Evolutionary conservation across 371 early-diverging fungal species (phyloP), one percentile per base, ranked within the genome.

Genomic region (Mucor saturninus): DNA sequence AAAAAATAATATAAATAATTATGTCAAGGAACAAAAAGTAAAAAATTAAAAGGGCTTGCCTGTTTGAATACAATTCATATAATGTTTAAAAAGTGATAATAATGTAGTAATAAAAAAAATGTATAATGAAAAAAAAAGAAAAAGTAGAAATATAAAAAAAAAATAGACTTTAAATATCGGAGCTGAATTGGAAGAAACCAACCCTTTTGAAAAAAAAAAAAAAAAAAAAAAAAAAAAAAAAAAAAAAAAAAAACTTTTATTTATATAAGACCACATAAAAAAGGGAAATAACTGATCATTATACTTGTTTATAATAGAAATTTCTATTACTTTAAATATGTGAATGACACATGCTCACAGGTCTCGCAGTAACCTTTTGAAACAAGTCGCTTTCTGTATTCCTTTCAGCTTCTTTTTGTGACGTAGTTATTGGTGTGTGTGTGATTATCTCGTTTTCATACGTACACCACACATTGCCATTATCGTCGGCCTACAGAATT

Each of bases 51-150:
- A 35, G 4, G 40, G 6, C 50, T 43, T 52, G 38, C 61, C 61
- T 61, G 52, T 43, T 42, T 61, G 45, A 15, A 61, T 43, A 32
- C 43, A 61, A 35, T 61, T 54, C 61, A 61, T 61, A 40, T 30
- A 40, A 40, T 49, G 40, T 40, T 38, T 38, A 38, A 21, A 49
- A 15, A 50, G 39, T 37, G 38, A 26, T 26, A 46, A 15, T 13
- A 29, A 59, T 21, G 40, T 26, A 42, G 39, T 29, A 21, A 28
- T 39, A 50, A 13, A 50, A 59, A 59, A 59, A 50, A 29, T 49
- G 13, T 29, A 14, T 31, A 1, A 46, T 31, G 30, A 45, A 56
- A 32, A 56, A 56, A 21, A 45, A 57, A 53, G 30, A 60, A 42
- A 42, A 26, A 43, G 45, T 43, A 53, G 21, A 21, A 46, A 21